A percentile compares a stretch with the other conserved stretches of the same genome.
Conservation (phyloP, 352 stramenopile genomes). For the Globisporangium nodosum region DNA sequence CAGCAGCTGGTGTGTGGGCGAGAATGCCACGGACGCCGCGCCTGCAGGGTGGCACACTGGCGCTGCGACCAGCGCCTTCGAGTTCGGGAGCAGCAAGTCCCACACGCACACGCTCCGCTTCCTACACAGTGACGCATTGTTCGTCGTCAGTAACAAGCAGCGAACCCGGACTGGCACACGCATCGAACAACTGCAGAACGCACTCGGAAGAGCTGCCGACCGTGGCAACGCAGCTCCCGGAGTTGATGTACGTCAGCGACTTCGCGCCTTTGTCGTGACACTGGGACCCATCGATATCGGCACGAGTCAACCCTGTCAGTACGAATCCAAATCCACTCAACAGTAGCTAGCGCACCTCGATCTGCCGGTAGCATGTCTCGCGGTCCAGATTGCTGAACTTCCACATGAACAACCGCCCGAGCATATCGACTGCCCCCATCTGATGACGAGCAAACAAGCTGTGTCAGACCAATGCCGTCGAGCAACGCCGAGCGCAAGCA, state of each 20-base stretch:
- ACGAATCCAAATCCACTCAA: background rate
- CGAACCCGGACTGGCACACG: no score
- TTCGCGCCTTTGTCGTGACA: slow-evolving; percentile 86
- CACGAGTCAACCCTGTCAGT: background rate
- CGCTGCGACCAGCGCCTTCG: slow-evolving; percentile 64
- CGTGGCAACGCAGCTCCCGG: slow-evolving; percentile 66
- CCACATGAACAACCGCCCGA: slow-evolving; percentile 71
- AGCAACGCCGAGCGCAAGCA: background rate
- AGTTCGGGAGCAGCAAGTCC: slow-evolving; percentile 71
- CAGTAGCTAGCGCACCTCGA: slow-evolving; percentile 29
- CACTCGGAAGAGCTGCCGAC: slow-evolving; percentile 73
- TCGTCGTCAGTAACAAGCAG: slow-evolving; percentile 1
- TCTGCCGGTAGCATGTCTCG: slow-evolving; percentile 54
- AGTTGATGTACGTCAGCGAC: slow-evolving; percentile 76
- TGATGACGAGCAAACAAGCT: slow-evolving; percentile 13
- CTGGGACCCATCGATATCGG: slow-evolving; percentile 9
- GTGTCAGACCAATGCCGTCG: background rate
- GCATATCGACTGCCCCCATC: slow-evolving; percentile 73
- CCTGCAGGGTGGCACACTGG: slow-evolving; percentile 72
- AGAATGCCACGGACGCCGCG: slow-evolving; percentile 73
- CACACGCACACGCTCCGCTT: slow-evolving; percentile 82
- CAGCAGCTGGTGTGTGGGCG: slow-evolving; percentile 69
- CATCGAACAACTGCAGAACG: slow-evolving; percentile 11
- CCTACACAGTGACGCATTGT: slow-evolving; percentile 19
- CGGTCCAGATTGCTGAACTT: slow-evolving; percentile 76